Conservation (phyloP, 148 eudicot genomes). For the Pharnaceum exiguum region DNA sequence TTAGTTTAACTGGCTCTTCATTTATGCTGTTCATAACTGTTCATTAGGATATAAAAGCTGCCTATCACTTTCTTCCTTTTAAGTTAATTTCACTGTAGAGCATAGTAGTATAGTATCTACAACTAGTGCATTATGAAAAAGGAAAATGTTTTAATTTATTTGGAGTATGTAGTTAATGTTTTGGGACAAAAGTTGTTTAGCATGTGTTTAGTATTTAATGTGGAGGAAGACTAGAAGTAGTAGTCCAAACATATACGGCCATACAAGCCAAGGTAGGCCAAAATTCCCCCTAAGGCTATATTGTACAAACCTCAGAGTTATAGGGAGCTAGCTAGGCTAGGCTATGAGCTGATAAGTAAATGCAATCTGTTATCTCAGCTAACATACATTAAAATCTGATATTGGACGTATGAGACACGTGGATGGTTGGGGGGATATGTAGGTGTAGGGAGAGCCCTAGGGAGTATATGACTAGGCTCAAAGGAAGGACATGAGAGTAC, state of each 20-base stretch:
- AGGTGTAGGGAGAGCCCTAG: constrained; percentile 2
- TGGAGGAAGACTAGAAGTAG: background rate
- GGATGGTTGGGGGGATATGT: constrained; percentile 21
- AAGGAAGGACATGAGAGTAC: constrained; percentile 1
- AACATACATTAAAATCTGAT: constrained; percentile 16
- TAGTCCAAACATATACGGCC: constrained; percentile 4
- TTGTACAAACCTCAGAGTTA: too few relatives aligned
- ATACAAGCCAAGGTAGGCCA: constrained; percentile 2
- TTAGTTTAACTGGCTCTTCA: too few relatives aligned
- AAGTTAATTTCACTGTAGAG: too few relatives aligned
- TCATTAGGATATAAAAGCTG: too few relatives aligned
- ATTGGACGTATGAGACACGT: constrained; percentile 21
- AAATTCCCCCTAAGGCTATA: constrained; percentile 7
- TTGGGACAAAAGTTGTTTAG: background rate
- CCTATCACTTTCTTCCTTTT: too few relatives aligned
- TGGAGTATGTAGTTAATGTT: constrained; percentile 14
- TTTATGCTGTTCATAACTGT: too few relatives aligned
- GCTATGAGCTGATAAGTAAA: constrained; percentile 8
- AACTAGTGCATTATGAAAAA: background rate
- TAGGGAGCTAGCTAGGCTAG: too few relatives aligned
- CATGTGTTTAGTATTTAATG: constrained; percentile 9
- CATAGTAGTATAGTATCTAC: too few relatives aligned
- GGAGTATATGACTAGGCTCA: background rate
- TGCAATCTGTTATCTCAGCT: constrained; percentile 26
- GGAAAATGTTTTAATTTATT: too few relatives aligned